Conservation (phyloP, 257 asterid species). For the Solanum commersonii region DNA sequence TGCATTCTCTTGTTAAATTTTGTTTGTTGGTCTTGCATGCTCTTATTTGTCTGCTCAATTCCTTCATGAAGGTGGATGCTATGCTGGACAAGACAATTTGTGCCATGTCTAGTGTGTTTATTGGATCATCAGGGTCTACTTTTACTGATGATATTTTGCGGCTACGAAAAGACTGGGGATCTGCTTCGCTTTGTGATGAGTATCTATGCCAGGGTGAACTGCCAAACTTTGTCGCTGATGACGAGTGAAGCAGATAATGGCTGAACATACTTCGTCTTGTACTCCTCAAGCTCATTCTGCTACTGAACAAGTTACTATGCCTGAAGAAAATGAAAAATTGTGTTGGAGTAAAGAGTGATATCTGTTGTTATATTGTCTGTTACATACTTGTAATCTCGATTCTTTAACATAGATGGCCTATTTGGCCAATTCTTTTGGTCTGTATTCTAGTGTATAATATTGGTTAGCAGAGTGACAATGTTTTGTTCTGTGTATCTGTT, state of each 20-base stretch:
- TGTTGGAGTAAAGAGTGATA: background rate
- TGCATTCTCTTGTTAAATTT: background rate
- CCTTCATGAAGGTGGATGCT: conserved; percentile 67
- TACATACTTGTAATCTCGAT: background rate
- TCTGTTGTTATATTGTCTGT: background rate
- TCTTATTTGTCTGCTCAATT: background rate
- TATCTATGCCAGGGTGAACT: conserved; percentile 77
- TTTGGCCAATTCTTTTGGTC: background rate
- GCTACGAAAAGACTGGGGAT: conserved; percentile 85
- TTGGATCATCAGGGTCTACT: conserved; percentile 92
- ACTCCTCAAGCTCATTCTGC: background rate
- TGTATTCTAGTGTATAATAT: background rate
- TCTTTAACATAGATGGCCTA: background rate
- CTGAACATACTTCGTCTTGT: background rate
- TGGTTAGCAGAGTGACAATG: background rate
- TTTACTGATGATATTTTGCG: conserved; percentile 93
- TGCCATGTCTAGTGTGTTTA: conserved; percentile 78
- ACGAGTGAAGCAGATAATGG: conserved; percentile 31
- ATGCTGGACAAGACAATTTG: conserved; percentile 99
- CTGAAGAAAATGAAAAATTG: background rate
- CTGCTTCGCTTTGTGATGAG: conserved; percentile 79
- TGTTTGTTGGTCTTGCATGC: background rate
- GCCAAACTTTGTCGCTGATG: conserved; percentile 77
- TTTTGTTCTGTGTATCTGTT: background rate
- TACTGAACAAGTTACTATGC: background rate